A percentile compares a stretch with the other conserved stretches of the same genome.
phyloP scores from a whole-genome alignment of 169 alveolate genomes.

The Sarcocystis neurona region DNA sequence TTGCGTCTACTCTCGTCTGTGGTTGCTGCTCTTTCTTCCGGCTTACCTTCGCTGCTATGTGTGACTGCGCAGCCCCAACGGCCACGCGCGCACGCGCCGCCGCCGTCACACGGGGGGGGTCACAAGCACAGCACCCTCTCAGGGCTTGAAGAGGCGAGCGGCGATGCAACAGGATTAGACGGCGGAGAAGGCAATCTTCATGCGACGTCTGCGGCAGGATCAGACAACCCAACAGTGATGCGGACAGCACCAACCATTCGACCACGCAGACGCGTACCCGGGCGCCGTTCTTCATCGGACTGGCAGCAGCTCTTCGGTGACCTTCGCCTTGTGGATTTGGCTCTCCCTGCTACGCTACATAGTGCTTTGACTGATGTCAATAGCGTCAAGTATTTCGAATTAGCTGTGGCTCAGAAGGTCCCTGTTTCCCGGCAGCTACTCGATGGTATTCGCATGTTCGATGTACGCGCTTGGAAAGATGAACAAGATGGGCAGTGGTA shows the following conservation, averaged over 20 bases:
- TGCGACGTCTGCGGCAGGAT: no score
- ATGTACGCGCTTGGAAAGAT: slow-evolving; percentile 53
- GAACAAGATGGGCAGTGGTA: slow-evolving; percentile 15
- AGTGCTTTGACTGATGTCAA: slow-evolving; percentile 58
- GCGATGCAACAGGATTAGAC: no score
- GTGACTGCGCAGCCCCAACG: no score
- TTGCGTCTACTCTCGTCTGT: no score
- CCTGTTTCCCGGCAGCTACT: slow-evolving; percentile 50
- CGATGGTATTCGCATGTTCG: slow-evolving; percentile 53
- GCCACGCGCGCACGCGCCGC: no score
- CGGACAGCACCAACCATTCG: not conserved
- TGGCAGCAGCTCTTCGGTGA: slow-evolving; percentile 51
- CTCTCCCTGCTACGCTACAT: slow-evolving; percentile 58
- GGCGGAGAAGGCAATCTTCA: no score
- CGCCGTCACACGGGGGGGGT: no score
- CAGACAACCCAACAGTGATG: no score
- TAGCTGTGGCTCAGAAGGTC: slow-evolving; percentile 49
- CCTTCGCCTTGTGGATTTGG: slow-evolving; percentile 41
- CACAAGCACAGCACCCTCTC: no score
- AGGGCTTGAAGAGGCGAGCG: no score
- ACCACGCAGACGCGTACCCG: not conserved
- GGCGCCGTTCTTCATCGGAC: not conserved
- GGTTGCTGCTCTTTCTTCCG: no score
- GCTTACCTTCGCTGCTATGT: no score
- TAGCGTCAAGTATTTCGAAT: slow-evolving; percentile 20